Conservation (phyloP, 345 rosid genomes). For the Brassica rapa region DNA sequence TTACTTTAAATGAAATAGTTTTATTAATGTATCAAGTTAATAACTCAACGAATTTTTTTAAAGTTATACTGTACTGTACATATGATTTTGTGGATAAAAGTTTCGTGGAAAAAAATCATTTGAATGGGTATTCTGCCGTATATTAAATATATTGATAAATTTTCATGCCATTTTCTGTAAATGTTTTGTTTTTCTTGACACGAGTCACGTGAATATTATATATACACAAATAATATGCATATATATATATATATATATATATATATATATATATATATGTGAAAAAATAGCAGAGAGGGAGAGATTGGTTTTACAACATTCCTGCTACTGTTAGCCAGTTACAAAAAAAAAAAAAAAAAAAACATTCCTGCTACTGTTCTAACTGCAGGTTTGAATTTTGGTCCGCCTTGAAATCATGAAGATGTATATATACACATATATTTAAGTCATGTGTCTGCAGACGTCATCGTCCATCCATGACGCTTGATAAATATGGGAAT, state of each 20-base stretch:
- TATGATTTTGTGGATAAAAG: neutral
- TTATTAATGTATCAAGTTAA: neutral
- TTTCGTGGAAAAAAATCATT: neutral
- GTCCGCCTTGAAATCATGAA: conserved; percentile 36
- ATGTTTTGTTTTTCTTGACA: neutral
- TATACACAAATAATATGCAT: neutral
- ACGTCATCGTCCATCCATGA: conserved; percentile 23
- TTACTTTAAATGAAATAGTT: neutral
- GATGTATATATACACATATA: neutral
- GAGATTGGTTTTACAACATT: conserved; percentile 34
- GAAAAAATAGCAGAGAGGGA: neutral
- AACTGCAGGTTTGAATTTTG: conserved; percentile 42
- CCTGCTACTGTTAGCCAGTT: conserved; percentile 35
- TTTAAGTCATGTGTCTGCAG: conserved; percentile 6
- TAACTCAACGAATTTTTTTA: neutral
- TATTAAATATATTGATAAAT: neutral
- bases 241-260: neutral
- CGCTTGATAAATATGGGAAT: conserved; percentile 3
- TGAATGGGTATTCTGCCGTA: neutral
- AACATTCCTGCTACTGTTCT: conserved; percentile 42
- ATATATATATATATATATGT: neutral
- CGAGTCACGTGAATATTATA: conserved; percentile 8
- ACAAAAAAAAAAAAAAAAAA: no score
- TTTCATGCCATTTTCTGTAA: neutral
- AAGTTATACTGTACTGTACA: neutral